Base-by-base conservation (phyloP, 1,284 basidiomycete genomes). In the Melampsora larici-populina region DNA sequence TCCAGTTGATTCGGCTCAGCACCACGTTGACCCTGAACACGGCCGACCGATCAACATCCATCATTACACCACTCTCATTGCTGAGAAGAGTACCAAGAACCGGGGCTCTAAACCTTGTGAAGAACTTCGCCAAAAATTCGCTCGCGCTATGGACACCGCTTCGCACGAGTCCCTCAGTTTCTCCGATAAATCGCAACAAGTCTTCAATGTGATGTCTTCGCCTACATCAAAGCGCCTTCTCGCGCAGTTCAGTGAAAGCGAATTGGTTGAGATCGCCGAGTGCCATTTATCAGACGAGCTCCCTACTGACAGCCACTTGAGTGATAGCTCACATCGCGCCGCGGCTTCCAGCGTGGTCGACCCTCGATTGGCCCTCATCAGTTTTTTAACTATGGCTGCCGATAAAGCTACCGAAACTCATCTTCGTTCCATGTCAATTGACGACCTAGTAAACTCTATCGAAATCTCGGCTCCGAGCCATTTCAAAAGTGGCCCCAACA, bases 351-450 rank as follows among this genome's bases (percentile, higher is more conserved):
- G 49, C 4, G 51, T 74, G 11, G 63, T 74, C 31, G 72, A 74
- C 18, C 72, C 72, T 15, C 31, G 72, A 55, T 43, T 74, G n/a
- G 72, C 72, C n/a, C n/a, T 74, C 0, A 24, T 74, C n/a, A 66
- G 63, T 43, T 74, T 66, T 46, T 62, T 74, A 15, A 74, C 72
- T 21, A 29, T 74, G 49, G 63, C 72, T 51, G 63, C 72, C 21
- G 72, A 74, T 40, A 26, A 46, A n/a, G 31, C 48, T 13, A 74
- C 72, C 13, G 63, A 74, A 36, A 40, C 62, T 36, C 63, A 49
- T 29, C 21, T 74, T 24, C 63, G 63, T 26, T 46, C 62, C 17
- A 40, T 29, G 18, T 74, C 72, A n/a, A 64, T 74, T 40, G 72
- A 66, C 31, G 43, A 74, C 11, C 40, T 74, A 29, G 60, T 74